Evolutionary conservation across 2,329 filamentous ascomycete genomes (phyloP).

Genomic region (Dissoconium aciculare): DNA sequence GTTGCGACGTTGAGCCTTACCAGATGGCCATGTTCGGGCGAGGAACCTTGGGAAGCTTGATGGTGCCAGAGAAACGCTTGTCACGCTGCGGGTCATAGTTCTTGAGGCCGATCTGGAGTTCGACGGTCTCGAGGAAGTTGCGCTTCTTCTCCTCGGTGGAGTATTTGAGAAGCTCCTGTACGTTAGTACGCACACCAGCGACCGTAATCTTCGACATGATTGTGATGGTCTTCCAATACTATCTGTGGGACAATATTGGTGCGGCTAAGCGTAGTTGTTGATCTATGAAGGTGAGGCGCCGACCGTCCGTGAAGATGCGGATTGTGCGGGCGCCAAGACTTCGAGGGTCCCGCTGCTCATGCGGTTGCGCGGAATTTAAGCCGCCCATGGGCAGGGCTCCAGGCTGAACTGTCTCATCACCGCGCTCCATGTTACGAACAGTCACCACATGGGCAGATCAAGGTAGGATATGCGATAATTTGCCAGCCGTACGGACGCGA

Average conservation of each 20-base stretch:
- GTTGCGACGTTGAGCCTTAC: conserved; percentile 30
- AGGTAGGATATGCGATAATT: no score
- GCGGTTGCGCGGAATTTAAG: no score
- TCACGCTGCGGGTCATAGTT: conserved; percentile 98
- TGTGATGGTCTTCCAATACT: conserved; percentile 39
- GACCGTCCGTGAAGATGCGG: conserved; percentile 1
- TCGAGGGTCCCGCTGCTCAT: not conserved
- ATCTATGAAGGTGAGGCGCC: conserved; percentile 7
- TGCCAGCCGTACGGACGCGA: no score
- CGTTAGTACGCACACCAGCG: conserved; percentile 91
- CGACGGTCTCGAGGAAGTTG: conserved; percentile 43
- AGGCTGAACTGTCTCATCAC: conserved; percentile 1
- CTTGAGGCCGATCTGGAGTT: conserved; percentile 78
- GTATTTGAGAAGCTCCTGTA: conserved; percentile 89
- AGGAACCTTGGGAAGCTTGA: conserved; percentile 83
- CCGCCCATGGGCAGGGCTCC: no score
- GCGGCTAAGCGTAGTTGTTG: conserved; percentile 22
- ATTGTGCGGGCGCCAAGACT: conserved; percentile 6
- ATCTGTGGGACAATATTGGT: conserved; percentile 19
- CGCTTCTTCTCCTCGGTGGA: conserved; percentile 34
- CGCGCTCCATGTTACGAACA: no score
- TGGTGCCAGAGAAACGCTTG: conserved; percentile 99
- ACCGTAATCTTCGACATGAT: conserved; percentile 67
- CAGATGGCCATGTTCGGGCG: conserved; percentile 84
- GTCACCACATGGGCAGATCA: no score